phyloP scores from a whole-genome alignment of 106 monocot genomes.

The Allium fistulosum region DNA sequence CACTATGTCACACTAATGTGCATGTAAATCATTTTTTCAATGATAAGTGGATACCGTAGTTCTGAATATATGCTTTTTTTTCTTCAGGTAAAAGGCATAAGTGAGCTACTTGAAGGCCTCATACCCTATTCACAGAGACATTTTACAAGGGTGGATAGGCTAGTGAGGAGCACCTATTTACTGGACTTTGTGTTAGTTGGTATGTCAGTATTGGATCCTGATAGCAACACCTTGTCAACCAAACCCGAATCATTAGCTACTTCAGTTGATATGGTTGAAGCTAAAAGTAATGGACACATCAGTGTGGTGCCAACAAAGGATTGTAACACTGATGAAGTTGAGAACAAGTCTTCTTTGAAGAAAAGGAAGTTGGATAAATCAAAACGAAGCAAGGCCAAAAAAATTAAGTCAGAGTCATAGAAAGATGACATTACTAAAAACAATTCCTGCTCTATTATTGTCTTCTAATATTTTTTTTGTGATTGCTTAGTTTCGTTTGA shows the following conservation, averaged over 20 bases:
- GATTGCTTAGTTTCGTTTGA: too few species aligned
- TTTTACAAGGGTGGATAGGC: conserved; percentile 73
- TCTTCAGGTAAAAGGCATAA: conserved; percentile 82
- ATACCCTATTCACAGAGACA: conserved; percentile 88
- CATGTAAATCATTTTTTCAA: background rate
- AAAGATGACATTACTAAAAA: conserved; percentile 1
- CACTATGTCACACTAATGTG: background rate
- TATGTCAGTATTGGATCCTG: conserved; percentile 79
- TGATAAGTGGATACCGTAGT: background rate
- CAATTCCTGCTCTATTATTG: too few species aligned
- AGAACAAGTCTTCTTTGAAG: conserved; percentile 18
- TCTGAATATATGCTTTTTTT: background rate
- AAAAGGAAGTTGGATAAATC: conserved; percentile 58
- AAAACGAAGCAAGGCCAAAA: conserved; percentile 29
- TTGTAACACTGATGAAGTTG: background rate
- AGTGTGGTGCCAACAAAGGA: background rate
- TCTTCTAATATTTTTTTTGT: too few species aligned
- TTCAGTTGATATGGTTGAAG: background rate
- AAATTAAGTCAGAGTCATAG: conserved; percentile 20
- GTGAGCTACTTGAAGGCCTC: conserved; percentile 84
- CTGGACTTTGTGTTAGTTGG: conserved; percentile 58
- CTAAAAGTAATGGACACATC: background rate
- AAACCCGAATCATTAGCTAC: conserved; percentile 10
- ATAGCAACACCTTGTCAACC: conserved; percentile 5
- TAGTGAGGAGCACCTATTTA: conserved; percentile 67